These are phyloP conservation scores for Scleroderma bovista DNA, from an alignment of 768 basidiomycete genomes.

Conservation along the genomic window DNA sequence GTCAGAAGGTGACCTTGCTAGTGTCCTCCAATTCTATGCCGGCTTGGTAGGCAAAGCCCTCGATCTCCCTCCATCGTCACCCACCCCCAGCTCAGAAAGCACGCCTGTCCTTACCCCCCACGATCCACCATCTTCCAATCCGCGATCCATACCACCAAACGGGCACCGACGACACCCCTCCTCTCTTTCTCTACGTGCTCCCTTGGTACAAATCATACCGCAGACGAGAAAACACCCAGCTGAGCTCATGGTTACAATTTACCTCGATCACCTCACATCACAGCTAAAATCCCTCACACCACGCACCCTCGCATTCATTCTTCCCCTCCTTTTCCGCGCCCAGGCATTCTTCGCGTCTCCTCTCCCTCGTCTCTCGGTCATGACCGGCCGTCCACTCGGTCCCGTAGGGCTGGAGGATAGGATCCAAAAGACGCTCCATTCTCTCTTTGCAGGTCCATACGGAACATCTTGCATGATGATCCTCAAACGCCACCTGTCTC, in stretches of 20 bases:
- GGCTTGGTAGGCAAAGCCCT: constrained; percentile 52
- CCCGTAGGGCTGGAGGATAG: constrained; percentile 43
- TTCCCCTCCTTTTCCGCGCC: constrained; percentile 71
- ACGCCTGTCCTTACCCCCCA: constrained; percentile 23
- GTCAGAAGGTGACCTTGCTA: constrained; percentile 50
- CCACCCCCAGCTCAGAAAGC: constrained; percentile 10
- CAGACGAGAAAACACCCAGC: constrained; percentile 41
- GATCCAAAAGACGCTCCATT: constrained; percentile 50
- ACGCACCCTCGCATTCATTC: constrained; percentile 45
- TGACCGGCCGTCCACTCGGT: constrained; percentile 29
- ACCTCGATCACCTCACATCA: constrained; percentile 56
- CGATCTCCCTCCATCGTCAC: constrained; percentile 24
- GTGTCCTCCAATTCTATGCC: constrained; percentile 58
- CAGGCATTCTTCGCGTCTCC: constrained; percentile 61
- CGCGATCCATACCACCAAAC: constrained; percentile 17
- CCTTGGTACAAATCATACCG: constrained; percentile 29
- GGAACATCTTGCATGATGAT: constrained; percentile 59
- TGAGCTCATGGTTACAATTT: constrained; percentile 60
- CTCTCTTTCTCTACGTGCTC: constrained; percentile 47
- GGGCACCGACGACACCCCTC: constrained; percentile 59
- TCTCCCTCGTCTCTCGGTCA: constrained; percentile 62
- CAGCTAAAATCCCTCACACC: constrained; percentile 58
- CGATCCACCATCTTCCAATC: constrained; percentile 21
- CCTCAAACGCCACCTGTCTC: constrained; percentile 54
- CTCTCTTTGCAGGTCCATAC: constrained; percentile 61